Percentiles rank a stretch among this genome's conserved stretches.
phyloP scores from a whole-genome alignment of 2,329 filamentous ascomycete genomes.

The Fonsecaea multimorphosa region DNA sequence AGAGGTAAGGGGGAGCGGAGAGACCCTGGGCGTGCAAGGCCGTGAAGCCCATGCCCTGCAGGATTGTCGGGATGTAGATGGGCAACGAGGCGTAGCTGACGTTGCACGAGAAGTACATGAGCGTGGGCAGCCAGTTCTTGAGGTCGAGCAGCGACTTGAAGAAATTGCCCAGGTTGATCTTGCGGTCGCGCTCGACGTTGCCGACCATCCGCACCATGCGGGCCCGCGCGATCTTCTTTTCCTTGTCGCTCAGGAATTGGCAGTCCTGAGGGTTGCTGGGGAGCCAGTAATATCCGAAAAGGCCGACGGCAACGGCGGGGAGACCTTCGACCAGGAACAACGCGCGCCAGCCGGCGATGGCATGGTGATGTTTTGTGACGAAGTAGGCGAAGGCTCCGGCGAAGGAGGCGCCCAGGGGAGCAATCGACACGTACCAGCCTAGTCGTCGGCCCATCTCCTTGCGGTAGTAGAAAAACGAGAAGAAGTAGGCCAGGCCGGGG shows the following conservation, averaged over 20 bases:
- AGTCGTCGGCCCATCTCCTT: slow-evolving; percentile 62
- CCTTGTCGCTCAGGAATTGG: slow-evolving; percentile 65
- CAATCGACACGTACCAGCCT: slow-evolving; percentile 61
- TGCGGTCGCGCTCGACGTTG: slow-evolving; percentile 23
- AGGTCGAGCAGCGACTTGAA: slow-evolving; percentile 50
- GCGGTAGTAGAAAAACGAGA: slow-evolving; percentile 65
- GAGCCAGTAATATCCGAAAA: slow-evolving; percentile 74
- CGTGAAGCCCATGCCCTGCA: slow-evolving; percentile 33
- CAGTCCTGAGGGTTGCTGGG: slow-evolving; percentile 76
- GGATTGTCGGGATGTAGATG: slow-evolving; percentile 64
- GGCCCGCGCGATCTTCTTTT: slow-evolving; percentile 71
- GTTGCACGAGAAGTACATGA: slow-evolving; percentile 66
- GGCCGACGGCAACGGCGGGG: slow-evolving; percentile 75
- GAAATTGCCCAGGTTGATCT: slow-evolving; percentile 21
- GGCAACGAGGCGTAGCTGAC: slow-evolving; percentile 70
- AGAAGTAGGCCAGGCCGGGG: slow-evolving; percentile 56
- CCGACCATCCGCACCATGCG: slow-evolving; percentile 33
- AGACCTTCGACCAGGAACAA: slow-evolving; percentile 86
- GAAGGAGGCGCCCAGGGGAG: slow-evolving; percentile 78
- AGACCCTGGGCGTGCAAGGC: slow-evolving; percentile 67
- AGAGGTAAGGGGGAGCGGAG: slow-evolving; percentile 77
- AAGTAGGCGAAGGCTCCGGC: slow-evolving; percentile 71
- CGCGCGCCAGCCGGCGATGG: slow-evolving; percentile 80
- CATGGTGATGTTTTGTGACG: slow-evolving; percentile 66
- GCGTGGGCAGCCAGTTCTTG: slow-evolving; percentile 57